These are phyloP conservation scores for Dalbergia cultrata DNA, from an alignment of 306 rosid genomes.

Conservation along the genomic window DNA sequence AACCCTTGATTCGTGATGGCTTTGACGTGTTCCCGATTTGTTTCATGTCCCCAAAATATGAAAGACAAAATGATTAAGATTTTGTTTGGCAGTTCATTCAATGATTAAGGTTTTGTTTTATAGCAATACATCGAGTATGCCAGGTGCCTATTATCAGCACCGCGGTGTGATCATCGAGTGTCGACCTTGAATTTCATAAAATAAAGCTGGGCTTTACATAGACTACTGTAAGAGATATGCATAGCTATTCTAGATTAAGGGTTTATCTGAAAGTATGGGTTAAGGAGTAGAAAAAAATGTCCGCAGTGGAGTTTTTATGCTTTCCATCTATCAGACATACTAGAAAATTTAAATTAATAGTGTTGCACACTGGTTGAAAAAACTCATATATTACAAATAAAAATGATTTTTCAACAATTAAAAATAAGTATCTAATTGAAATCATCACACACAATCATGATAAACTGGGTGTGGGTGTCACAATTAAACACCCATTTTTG, in stretches of 20 bases:
- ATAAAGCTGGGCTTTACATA: neutral
- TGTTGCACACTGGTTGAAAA: no score
- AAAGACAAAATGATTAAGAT: neutral
- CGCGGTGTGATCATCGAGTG: neutral
- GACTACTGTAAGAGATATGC: neutral
- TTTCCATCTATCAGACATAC: no score
- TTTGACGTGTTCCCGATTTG: constrained; percentile 18
- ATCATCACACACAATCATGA: no score
- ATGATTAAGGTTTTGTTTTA: neutral
- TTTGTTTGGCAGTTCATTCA: neutral
- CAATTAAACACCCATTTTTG: no score
- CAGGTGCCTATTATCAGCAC: neutral
- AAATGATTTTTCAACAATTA: no score
- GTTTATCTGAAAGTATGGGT: no score
- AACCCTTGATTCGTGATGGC: constrained; percentile 8
- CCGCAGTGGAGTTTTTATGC: no score
- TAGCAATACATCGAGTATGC: neutral
- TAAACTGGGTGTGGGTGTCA: no score
- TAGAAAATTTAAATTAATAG: no score
- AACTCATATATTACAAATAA: no score
- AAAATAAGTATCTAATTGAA: no score
- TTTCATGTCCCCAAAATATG: neutral
- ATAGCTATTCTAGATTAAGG: neutral
- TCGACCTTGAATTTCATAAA: neutral
- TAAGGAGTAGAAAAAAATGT: no score